Conservation (phyloP, 2,329 filamentous ascomycete genomes). For the Claviceps sp. region DNA sequence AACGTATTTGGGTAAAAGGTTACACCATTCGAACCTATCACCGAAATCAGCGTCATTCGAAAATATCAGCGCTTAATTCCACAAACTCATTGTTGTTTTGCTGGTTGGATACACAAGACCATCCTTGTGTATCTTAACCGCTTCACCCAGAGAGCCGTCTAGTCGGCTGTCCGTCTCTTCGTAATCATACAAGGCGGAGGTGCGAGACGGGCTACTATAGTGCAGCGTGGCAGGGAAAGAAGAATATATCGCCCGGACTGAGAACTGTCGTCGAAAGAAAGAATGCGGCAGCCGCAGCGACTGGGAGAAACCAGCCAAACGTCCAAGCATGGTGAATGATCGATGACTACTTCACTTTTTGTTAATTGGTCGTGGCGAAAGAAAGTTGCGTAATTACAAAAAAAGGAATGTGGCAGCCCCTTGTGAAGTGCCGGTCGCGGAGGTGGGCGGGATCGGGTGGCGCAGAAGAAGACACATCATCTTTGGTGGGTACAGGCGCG, state of each 20-base stretch:
- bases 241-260: conserved; percentile 8
- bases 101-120: conserved; percentile 8
- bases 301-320: too few relatives aligned
- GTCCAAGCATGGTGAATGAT: too few relatives aligned
- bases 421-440: too few relatives aligned
- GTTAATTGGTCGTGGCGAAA: too few relatives aligned
- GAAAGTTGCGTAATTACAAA: too few relatives aligned
- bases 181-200: conserved; percentile 5
- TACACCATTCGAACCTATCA: conserved; percentile 9
- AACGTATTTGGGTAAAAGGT: conserved; percentile 12
- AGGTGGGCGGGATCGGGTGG: too few relatives aligned
- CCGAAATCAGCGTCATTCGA: neutral
- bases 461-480: too few relatives aligned
- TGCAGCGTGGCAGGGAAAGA: conserved; percentile 7
- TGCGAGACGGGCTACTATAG: conserved; percentile 6
- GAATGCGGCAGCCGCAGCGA: too few relatives aligned
- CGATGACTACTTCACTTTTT: too few relatives aligned
- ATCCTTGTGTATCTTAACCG: conserved; percentile 1
- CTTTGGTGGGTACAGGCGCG: too few relatives aligned
- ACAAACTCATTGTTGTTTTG: neutral
- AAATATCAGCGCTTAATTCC: neutral
- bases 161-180: conserved; percentile 1
- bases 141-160: conserved; percentile 3
- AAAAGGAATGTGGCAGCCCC: too few relatives aligned
- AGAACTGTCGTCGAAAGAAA: neutral